These are phyloP conservation scores for Diaporthe helianthi DNA, from an alignment of 2,329 filamentous ascomycete genomes.

Conservation along the genomic window DNA sequence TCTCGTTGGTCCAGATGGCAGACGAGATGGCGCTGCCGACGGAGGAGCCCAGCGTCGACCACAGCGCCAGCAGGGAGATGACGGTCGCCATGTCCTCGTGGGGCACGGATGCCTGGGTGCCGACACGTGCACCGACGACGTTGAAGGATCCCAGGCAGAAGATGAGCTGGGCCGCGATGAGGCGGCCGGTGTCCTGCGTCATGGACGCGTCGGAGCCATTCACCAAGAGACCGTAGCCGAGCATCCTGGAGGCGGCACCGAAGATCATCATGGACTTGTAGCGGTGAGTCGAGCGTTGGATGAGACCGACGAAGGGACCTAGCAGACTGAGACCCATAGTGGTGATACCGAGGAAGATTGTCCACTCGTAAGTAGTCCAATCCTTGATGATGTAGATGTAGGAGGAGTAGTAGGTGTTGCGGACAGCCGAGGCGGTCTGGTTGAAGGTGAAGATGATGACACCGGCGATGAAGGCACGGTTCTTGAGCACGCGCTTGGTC, in stretches of 20 bases:
- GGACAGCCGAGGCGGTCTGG: constrained; percentile 45
- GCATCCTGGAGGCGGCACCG: constrained; percentile 45
- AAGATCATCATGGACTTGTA: constrained; percentile 52
- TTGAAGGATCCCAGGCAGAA: constrained; percentile 47
- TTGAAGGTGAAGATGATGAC: constrained; percentile 44
- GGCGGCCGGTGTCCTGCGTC: constrained; percentile 44
- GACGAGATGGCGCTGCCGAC: constrained; percentile 49
- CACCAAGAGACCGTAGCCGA: constrained; percentile 48
- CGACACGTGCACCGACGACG: constrained; percentile 50
- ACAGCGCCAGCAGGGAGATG: constrained; percentile 48
- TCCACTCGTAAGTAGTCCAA: constrained; percentile 51
- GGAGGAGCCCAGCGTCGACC: constrained; percentile 48
- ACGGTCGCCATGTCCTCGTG: constrained; percentile 50
- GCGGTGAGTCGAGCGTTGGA: constrained; percentile 47
- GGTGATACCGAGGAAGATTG: constrained; percentile 48
- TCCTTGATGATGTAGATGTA: constrained; percentile 51
- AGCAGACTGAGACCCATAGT: constrained; percentile 49
- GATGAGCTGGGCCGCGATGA: constrained; percentile 43
- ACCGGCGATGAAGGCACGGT: constrained; percentile 43
- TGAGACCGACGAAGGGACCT: constrained; percentile 44
- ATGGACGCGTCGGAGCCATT: constrained; percentile 38
- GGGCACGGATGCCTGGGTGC: constrained; percentile 49
- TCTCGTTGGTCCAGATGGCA: constrained; percentile 49
- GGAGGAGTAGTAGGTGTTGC: constrained; percentile 47
- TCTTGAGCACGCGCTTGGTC: constrained; percentile 43